Evolutionary conservation across 495 filamentous ascomycete genomes (phyloP).

Genomic region (Xylaria acuta): DNA sequence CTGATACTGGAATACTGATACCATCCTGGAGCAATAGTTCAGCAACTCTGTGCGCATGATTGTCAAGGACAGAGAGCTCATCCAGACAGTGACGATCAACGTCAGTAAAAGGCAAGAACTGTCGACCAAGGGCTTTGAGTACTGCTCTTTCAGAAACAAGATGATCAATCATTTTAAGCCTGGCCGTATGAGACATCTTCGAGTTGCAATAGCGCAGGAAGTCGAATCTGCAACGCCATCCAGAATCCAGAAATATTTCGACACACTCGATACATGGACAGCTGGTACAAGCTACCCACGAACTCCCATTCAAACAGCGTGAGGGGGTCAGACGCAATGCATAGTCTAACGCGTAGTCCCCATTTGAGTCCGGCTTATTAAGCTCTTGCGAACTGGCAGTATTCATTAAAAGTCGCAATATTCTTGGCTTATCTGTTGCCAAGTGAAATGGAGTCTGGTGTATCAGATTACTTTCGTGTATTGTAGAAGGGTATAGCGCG

Average conservation of each 20-base stretch:
- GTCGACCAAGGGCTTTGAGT: neutral
- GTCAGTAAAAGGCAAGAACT: neutral
- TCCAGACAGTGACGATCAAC: neutral
- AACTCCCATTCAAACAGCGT: neutral
- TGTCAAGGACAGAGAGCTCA: neutral
- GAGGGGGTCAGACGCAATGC: neutral
- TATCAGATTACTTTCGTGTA: neutral
- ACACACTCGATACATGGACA: slow-evolving; percentile 12
- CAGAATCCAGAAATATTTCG: slow-evolving; percentile 2
- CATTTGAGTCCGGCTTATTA: neutral
- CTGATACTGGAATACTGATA: neutral
- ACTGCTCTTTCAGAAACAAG: slow-evolving; percentile 2
- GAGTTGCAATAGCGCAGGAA: slow-evolving; percentile 3
- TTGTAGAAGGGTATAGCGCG: neutral
- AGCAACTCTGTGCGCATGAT: slow-evolving; percentile 2
- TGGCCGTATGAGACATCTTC: neutral
- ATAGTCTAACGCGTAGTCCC: neutral
- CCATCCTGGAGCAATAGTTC: neutral
- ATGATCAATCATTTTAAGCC: slow-evolving; percentile 6
- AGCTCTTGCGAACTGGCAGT: slow-evolving; percentile 2
- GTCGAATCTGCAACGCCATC: slow-evolving; percentile 10
- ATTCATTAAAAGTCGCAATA: neutral
- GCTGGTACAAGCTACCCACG: neutral
- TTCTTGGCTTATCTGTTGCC: slow-evolving; percentile 2
- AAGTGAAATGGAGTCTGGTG: slow-evolving; percentile 11